Base-by-base conservation (phyloP, 169 alveolate species). In the Eimeria maxima region DNA sequence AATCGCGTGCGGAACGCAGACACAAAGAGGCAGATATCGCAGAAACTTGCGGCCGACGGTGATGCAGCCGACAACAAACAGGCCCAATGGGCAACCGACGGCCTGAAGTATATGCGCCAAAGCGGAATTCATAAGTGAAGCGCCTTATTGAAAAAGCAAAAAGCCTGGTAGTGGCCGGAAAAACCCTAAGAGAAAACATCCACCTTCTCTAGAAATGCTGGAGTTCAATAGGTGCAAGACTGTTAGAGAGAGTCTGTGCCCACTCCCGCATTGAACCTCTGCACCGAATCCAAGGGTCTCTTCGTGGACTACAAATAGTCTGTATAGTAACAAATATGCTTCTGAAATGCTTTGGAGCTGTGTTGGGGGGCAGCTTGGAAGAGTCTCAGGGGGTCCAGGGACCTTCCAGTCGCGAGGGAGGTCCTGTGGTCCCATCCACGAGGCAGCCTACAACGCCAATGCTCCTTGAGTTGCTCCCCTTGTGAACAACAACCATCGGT, bases 181-280 rank as follows among this genome's bases (percentile, higher is more conserved):
- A 78, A 78, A 78, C 69, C 10, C 88, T 45, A 78, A 50, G 29
- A 55, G 92, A 44, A 53, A 24, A 55, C 71, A 29, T 16, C 29
- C 71, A 60, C 38, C 33, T 53, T 47, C 47, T 27, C 53, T 4
- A 29, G 38, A 84, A 33, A 5, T 42, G 57, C 42, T 3, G 44
- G 92, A 84, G 76, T 53, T 84, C 92, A 60, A 53, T 84, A 84
- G 92, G 92, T 84, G 92, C 92, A n/a, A 38, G 55, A 57, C 55
- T 55, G 92, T 50, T 76, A 24, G 78, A 84, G 57, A 24, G 78
- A 84, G 57, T 29, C 76, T 55, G 76, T 84, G 60, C n/a, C 92
- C 78, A 55, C 44, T 84, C 76, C 92, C 33, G 78, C 69, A 63
- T 50, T 78, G 88, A 73, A 38, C 83, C 24, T 24, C 55, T 3